Evolutionary conservation across 2,329 filamentous ascomycete genomes (phyloP).

Genomic region (Leptographium wingfieldii): DNA sequence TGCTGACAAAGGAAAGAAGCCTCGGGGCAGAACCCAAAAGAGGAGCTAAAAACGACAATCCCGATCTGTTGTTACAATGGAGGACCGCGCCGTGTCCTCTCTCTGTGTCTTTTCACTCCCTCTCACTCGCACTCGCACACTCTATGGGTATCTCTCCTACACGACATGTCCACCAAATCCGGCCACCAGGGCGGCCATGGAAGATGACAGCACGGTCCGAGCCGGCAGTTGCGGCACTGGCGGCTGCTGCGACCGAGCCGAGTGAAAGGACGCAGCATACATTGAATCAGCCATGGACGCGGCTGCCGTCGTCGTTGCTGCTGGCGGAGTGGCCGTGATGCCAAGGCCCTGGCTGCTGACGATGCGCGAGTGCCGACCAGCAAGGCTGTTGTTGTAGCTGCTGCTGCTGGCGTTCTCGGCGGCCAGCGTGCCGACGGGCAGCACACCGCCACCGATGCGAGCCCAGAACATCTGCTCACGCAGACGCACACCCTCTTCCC

Average conservation of each 20-base stretch:
- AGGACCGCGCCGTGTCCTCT: background rate
- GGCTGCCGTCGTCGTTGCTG: too few relatives aligned
- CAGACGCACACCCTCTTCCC: conserved; percentile 86
- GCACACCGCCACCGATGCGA: conserved; percentile 77
- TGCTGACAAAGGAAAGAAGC: background rate
- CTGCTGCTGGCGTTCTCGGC: background rate
- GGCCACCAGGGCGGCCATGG: conserved; percentile 10
- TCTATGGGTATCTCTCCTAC: background rate
- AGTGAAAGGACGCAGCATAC: too few relatives aligned
- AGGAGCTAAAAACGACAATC: too few relatives aligned
- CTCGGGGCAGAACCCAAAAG: too few relatives aligned
- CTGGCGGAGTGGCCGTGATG: too few relatives aligned
- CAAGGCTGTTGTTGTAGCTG: background rate
- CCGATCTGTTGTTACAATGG: background rate
- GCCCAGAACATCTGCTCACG: conserved; percentile 97
- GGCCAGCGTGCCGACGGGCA: conserved; percentile 39
- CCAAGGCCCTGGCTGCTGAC: background rate
- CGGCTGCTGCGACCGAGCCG: background rate
- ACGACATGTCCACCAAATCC: conserved; percentile 9
- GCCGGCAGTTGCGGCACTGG: background rate
- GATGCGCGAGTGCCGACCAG: background rate
- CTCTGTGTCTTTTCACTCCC: background rate
- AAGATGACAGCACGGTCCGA: conserved; percentile 5
- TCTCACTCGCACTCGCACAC: too few relatives aligned
- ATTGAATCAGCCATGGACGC: too few relatives aligned